Percentiles rank a stretch among this genome's conserved stretches.
These are phyloP conservation scores for Didymella arachidicola DNA, from an alignment of 2,329 filamentous ascomycete genomes.

Conservation along the genomic window DNA sequence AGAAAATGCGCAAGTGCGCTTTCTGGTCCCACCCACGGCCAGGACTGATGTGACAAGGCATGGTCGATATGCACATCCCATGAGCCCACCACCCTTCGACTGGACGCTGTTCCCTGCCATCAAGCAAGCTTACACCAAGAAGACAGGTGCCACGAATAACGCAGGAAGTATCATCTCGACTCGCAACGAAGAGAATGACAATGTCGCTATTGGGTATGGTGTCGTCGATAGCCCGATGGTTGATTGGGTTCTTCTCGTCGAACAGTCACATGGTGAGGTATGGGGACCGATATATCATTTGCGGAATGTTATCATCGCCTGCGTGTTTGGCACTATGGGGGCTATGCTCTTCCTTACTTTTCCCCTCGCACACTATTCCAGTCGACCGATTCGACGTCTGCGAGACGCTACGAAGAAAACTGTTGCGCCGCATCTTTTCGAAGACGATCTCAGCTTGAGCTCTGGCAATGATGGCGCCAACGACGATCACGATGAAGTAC, in stretches of 20 bases:
- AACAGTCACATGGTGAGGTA: constrained; percentile 77
- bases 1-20: constrained; percentile 39
- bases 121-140: constrained; percentile 64
- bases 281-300: constrained; percentile 77
- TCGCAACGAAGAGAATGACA: constrained; percentile 72
- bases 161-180: constrained; percentile 74
- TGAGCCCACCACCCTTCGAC: constrained; percentile 57
- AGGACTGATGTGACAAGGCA: constrained; percentile 36
- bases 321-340: constrained; percentile 83
- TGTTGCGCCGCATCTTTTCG: constrained; percentile 70
- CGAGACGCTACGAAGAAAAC: constrained; percentile 78
- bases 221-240: constrained; percentile 72
- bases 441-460: constrained; percentile 49
- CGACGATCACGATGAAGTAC: constrained; percentile 57
- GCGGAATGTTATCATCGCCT: constrained; percentile 81
- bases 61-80: constrained; percentile 33
- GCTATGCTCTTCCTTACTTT: constrained; percentile 75
- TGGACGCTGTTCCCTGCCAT: constrained; percentile 70
- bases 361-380: constrained; percentile 82
- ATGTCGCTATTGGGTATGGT: constrained; percentile 83
- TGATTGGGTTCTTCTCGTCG: constrained; percentile 83
- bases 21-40: constrained; percentile 46
- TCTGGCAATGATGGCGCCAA: constrained; percentile 50
- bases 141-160: constrained; percentile 64
- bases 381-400: constrained; percentile 78